phyloP scores from a whole-genome alignment of 345 rosid species.

The Microthlaspi erraticum region DNA sequence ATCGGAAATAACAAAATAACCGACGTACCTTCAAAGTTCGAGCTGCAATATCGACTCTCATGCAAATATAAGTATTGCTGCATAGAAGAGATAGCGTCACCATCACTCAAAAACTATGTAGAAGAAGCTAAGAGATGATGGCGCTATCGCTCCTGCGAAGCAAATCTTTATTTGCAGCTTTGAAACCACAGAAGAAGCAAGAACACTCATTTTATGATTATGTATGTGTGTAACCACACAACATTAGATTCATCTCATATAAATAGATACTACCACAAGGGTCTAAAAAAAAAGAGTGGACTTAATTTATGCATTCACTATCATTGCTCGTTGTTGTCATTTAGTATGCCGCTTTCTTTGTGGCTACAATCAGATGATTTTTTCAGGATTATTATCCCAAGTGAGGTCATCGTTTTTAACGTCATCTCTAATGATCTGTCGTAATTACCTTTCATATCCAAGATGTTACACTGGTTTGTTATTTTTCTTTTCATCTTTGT shows the following conservation, averaged over 20 bases:
- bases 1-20: not conserved
- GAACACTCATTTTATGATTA: not conserved
- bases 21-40: not conserved
- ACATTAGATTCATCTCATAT: conserved; percentile 10
- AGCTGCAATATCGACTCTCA: not conserved
- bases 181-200: conserved; percentile 27
- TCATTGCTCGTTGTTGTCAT: conserved; percentile 28
- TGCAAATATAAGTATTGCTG: conserved; percentile 49
- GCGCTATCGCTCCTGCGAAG: conserved; percentile 63
- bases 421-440: conserved; percentile 22
- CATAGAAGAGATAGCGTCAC: conserved; percentile 53
- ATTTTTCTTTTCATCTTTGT: not conserved
- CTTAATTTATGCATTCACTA: not conserved
- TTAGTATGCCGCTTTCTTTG: conserved; percentile 38
- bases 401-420: conserved; percentile 22
- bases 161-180: conserved; percentile 43
- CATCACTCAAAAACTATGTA: conserved; percentile 25
- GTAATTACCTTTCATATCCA: not conserved
- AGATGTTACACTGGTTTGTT: conserved; percentile 11
- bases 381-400: conserved; percentile 10
- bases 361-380: conserved; percentile 35
- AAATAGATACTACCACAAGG: conserved; percentile 1
- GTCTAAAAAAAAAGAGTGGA: conserved; percentile 22
- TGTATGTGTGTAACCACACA: conserved; percentile 20
- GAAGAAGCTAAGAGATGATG: conserved; percentile 41